Conservation (phyloP, 2,329 filamentous ascomycete genomes). For the Penicillium sp. region DNA sequence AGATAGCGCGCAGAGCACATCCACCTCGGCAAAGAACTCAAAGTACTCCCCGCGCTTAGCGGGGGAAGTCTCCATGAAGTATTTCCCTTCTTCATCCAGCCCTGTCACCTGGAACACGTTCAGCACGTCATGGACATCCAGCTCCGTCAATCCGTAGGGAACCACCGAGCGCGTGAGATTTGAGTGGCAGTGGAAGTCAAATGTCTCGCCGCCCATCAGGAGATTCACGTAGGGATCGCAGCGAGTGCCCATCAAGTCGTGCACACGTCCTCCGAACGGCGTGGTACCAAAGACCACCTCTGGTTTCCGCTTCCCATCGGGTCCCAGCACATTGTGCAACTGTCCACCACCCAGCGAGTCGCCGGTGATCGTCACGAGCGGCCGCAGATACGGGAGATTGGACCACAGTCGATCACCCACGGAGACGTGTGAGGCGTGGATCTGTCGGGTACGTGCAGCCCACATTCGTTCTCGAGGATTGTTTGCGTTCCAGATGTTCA, state of each 20-base stretch:
- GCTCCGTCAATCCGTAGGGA: constrained; percentile 65
- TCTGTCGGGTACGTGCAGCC: constrained; percentile 73
- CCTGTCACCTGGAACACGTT: constrained; percentile 86
- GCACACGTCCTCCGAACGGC: constrained; percentile 63
- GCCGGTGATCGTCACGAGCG: constrained; percentile 65
- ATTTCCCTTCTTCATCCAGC: constrained; percentile 66
- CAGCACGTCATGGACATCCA: constrained; percentile 78
- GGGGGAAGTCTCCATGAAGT: constrained; percentile 64
- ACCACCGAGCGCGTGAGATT: constrained; percentile 72
- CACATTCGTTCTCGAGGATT: constrained; percentile 81
- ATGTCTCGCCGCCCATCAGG: constrained; percentile 66
- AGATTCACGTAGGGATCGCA: constrained; percentile 83
- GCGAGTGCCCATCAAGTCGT: constrained; percentile 77
- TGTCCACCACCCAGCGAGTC: constrained; percentile 58
- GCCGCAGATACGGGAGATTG: constrained; percentile 71
- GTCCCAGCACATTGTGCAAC: constrained; percentile 36
- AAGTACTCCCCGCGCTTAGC: constrained; percentile 54
- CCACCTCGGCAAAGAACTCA: constrained; percentile 77
- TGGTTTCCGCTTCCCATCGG: constrained; percentile 32
- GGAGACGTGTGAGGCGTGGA: constrained; percentile 72
- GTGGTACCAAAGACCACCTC: constrained; percentile 44
- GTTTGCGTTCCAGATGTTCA: constrained; percentile 75
- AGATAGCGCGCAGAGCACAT: constrained; percentile 63
- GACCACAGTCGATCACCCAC: constrained; percentile 75
- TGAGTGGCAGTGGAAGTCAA: constrained; percentile 81